phyloP scores from a whole-genome alignment of 805 yeast genomes.

The Barnettozyma californica region DNA sequence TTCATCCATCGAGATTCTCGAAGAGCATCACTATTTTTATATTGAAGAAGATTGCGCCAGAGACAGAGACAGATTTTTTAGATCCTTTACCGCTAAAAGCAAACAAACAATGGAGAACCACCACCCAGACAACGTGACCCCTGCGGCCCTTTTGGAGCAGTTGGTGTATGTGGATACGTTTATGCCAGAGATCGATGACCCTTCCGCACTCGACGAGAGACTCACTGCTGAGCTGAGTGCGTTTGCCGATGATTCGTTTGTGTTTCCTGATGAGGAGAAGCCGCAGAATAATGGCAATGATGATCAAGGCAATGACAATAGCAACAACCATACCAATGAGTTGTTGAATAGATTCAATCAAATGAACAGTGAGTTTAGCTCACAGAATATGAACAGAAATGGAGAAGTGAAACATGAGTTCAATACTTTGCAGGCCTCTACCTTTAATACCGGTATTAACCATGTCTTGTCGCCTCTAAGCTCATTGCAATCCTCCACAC shows the following conservation, averaged over 20 bases:
- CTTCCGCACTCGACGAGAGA: constrained; percentile 43
- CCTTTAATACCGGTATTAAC: constrained; percentile 9
- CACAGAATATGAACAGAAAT: background rate
- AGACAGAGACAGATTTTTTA: background rate
- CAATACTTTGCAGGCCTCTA: constrained; percentile 10
- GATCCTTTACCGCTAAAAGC: background rate
- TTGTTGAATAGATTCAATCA: constrained; percentile 12
- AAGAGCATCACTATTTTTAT: background rate
- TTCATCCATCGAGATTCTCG: background rate
- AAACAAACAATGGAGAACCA: background rate
- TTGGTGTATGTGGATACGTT: constrained; percentile 76
- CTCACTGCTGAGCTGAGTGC: constrained; percentile 67
- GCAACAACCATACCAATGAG: constrained; percentile 12
- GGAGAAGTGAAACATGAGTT: constrained; percentile 10
- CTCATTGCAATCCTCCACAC: constrained; percentile 5
- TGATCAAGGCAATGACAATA: constrained; percentile 13
- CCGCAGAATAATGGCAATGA: constrained; percentile 28
- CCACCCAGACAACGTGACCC: constrained; percentile 25
- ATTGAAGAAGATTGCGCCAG: background rate
- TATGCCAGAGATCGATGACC: constrained; percentile 47
- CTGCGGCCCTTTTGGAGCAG: constrained; percentile 58
- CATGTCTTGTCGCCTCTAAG: constrained; percentile 11
- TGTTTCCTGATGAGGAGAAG: constrained; percentile 80
- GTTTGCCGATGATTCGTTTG: constrained; percentile 75
- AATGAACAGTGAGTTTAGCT: constrained; percentile 2